These are phyloP conservation scores for Periconia digitata DNA, from an alignment of 2,329 filamentous ascomycete species.

Conservation along the genomic window DNA sequence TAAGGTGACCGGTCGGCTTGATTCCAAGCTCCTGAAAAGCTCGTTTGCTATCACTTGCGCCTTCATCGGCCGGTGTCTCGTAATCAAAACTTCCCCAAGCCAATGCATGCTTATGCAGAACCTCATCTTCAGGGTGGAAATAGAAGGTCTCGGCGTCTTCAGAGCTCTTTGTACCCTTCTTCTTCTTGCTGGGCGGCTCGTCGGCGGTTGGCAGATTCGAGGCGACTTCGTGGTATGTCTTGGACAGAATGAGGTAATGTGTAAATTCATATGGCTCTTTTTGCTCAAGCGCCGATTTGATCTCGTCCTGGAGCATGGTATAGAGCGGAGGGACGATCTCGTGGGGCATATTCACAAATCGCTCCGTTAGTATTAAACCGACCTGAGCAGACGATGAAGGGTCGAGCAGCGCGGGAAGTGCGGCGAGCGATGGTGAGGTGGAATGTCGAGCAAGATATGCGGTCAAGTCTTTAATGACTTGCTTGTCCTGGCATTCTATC, in stretches of 20 bases:
- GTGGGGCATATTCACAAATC: constrained; percentile 94
- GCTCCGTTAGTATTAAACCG: constrained; percentile 86
- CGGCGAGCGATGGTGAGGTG: constrained; percentile 58
- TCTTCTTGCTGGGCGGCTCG: constrained; percentile 45
- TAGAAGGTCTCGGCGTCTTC: constrained; percentile 68
- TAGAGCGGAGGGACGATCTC: constrained; percentile 94
- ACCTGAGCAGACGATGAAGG: constrained; percentile 56
- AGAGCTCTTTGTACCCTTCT: constrained; percentile 38
- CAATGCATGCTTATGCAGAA: constrained; percentile 73
- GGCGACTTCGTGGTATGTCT: constrained; percentile 86
- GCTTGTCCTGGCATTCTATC: constrained; percentile 57
- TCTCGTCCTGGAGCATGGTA: constrained; percentile 88
- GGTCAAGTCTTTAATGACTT: constrained; percentile 69
- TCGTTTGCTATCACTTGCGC: constrained; percentile 84
- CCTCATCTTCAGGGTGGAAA: constrained; percentile 96
- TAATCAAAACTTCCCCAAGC: constrained; percentile 74
- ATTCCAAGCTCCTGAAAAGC: constrained; percentile 94
- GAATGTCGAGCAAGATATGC: constrained; percentile 67
- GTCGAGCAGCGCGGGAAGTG: constrained; percentile 41
- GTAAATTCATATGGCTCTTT: constrained; percentile 91
- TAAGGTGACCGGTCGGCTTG: constrained; percentile 78
- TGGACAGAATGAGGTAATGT: constrained; percentile 88
- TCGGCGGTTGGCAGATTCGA: constrained; percentile 67
- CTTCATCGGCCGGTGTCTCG: constrained; percentile 74
- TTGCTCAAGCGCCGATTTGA: constrained; percentile 83